A percentile compares a stretch with the other conserved stretches of the same genome.
Conservation (phyloP, 2,329 filamentous ascomycete genomes). For the Alternaria infectoria region DNA sequence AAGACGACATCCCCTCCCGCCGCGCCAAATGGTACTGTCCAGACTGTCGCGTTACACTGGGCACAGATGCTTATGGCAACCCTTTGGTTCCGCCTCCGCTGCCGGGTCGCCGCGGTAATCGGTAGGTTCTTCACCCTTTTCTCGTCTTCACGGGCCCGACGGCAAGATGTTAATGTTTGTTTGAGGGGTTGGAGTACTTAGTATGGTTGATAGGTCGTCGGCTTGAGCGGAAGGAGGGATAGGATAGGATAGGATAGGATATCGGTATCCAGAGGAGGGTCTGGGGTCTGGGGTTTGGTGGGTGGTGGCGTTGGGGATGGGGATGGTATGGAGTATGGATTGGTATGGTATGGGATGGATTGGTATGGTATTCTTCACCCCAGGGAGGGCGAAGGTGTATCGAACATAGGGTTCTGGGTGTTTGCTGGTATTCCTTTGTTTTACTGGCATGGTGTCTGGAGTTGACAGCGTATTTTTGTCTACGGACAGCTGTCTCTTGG, state of each 20-base stretch:
- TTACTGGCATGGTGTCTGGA: slow-evolving; percentile 10
- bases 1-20: slow-evolving; percentile 67
- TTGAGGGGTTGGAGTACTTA: slow-evolving; percentile 46
- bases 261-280: neutral
- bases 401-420: neutral
- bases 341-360: neutral
- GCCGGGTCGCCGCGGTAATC: slow-evolving; percentile 40
- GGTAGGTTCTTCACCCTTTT: slow-evolving; percentile 37
- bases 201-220: slow-evolving; percentile 18
- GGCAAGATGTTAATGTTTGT: slow-evolving; percentile 37
- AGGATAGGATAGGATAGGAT: too few species aligned
- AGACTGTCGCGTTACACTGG: slow-evolving; percentile 60
- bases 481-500: slow-evolving; percentile 9
- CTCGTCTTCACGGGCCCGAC: slow-evolving; percentile 10
- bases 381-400: neutral
- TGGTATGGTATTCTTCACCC: neutral
- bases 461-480: slow-evolving; percentile 10
- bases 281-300: neutral
- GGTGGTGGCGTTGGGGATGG: neutral
- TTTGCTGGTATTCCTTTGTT: neutral
- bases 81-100: slow-evolving; percentile 38
- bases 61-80: slow-evolving; percentile 45
- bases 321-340: too few species aligned
- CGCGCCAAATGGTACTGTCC: slow-evolving; percentile 87
- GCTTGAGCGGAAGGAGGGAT: slow-evolving; percentile 5